Base-by-base conservation (phyloP, 2,329 filamentous ascomycete genomes). In the Ascochyta lentis region DNA sequence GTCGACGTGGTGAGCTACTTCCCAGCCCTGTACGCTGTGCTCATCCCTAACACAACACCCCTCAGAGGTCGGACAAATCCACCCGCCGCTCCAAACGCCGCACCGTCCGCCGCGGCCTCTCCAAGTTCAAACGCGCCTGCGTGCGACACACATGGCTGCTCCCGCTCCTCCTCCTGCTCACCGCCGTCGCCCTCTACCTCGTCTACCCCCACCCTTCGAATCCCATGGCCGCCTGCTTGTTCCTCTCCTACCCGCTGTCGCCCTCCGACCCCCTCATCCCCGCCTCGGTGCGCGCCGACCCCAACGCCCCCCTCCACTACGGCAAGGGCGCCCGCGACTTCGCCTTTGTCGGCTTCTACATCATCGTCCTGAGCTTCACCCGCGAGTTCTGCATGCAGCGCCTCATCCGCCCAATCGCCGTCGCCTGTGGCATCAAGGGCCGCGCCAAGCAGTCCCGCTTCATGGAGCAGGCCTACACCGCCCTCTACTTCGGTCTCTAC, bases 311-410 rank as follows among this genome's bases (percentile, higher is more conserved):
- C 5, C 72, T 74, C 24, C 90, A 93, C 70, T 98, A 96, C 78
- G 92, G 89, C 75, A 97, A 97, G 76, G 93, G 93, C n/a, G 82
- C 77, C 37, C 89, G 88, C 80, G 93, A 98, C 74, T 81, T 96
- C 49, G 89, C 90, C 39, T 94, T 98, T 68, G 91, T 97, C 50
- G 80, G 81, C 56, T 97, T 97, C 79, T 97, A 97, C 79, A 94
- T 86, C 37, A 80, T 97, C 54, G 89, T 97, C 22, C 84, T 98
- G 58, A 92, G 90, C 58, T 97, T 98, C 75, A 96, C 92, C 10
- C 91, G 93, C 72, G 93, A 98, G 76, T 96, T 96, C 76, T 84
- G 96, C 78, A 97, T 96, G 93, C 93, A 96, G 78, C 88, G 92
- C 68, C 69, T 96, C 46, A 86, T 97, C 55, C 86, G 88, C 12